Conservation (phyloP, 2,329 filamentous ascomycete genomes). For the Hysterium pulicare region DNA sequence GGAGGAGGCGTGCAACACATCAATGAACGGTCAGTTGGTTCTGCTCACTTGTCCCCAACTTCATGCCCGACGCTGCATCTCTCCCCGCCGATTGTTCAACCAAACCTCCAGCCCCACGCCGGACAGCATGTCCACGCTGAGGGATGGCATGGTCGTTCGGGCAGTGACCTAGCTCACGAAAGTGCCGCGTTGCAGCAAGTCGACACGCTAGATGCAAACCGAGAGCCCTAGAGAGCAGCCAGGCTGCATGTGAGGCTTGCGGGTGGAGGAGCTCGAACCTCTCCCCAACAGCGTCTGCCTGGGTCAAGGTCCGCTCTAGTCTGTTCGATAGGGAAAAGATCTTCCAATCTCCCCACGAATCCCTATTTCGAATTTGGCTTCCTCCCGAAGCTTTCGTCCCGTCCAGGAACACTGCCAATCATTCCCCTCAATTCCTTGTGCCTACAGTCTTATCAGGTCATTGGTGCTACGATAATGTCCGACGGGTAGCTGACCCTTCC, state of each 20-base stretch:
- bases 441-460: neutral
- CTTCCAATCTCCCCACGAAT: constrained; percentile 2
- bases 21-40: too few species aligned
- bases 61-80: too few species aligned
- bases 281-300: neutral
- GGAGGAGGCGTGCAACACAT: too few species aligned
- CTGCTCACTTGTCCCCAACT: too few species aligned
- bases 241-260: constrained; percentile 6
- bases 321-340: neutral
- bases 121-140: neutral
- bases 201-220: constrained; percentile 3
- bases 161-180: constrained; percentile 1
- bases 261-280: neutral
- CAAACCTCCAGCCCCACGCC: neutral
- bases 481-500: constrained; percentile 12
- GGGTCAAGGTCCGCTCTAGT: neutral
- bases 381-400: neutral
- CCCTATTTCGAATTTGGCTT: too few species aligned
- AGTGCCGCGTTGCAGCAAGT: neutral
- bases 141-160: constrained; percentile 17
- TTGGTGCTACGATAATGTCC: constrained; percentile 4
- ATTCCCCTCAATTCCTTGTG: neutral
- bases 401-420: constrained; percentile 4
- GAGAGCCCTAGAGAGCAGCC: constrained; percentile 5
- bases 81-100: neutral